Evolutionary conservation across 495 filamentous ascomycete genomes (phyloP).

Genomic region (Trichoderma orchidacearum): DNA sequence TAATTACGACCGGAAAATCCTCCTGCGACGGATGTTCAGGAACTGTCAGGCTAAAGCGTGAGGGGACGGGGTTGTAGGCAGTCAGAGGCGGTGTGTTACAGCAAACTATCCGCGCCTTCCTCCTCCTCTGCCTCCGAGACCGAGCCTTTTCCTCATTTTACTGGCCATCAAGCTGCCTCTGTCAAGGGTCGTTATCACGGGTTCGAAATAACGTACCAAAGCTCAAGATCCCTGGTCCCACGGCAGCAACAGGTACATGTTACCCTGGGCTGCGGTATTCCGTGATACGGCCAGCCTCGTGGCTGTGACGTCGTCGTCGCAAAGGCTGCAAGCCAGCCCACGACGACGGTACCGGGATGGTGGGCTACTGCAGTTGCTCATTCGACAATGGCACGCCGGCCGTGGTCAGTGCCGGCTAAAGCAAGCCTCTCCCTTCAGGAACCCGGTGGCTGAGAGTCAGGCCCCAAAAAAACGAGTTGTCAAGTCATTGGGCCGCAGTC

Average conservation of each 20-base stretch:
- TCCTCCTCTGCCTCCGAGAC: no score
- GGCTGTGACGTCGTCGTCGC: neutral
- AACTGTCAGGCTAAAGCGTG: neutral
- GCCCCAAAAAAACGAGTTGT: neutral
- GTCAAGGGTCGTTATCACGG: no score
- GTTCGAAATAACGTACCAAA: no score
- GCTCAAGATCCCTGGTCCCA: no score
- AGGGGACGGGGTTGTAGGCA: neutral
- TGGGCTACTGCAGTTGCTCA: neutral
- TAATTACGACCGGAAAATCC: neutral
- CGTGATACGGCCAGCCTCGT: neutral
- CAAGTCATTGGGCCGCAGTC: neutral
- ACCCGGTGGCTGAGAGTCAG: neutral
- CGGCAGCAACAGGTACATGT: neutral
- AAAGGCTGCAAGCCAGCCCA: neutral
- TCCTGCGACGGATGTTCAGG: neutral
- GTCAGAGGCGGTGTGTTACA: neutral
- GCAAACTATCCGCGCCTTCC: neutral
- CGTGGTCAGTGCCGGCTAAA: neutral
- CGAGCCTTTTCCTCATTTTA: no score
- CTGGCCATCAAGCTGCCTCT: no score
- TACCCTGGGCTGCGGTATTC: neutral
- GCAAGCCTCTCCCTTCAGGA: constrained; percentile 1
- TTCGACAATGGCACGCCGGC: neutral
- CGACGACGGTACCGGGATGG: neutral